These are phyloP conservation scores for Hymenotorrendiella dingleyae DNA, from an alignment of 2,329 filamentous ascomycete genomes.

Conservation along the genomic window DNA sequence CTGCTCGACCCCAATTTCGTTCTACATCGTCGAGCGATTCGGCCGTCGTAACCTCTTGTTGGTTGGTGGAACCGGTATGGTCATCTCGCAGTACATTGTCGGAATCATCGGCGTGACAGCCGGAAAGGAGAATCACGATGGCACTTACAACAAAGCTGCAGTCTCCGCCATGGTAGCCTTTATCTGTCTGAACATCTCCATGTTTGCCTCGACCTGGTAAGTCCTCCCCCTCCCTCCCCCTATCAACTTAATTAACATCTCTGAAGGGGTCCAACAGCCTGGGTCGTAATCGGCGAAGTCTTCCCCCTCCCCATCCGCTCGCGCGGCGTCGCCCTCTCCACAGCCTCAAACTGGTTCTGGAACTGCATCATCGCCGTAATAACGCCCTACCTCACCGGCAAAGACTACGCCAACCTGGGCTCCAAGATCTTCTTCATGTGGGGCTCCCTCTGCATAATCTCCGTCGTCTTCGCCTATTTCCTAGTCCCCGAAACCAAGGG, in stretches of 20 bases:
- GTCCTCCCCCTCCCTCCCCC: not conserved
- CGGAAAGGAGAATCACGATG: conserved; percentile 58
- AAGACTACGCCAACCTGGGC: conserved; percentile 59
- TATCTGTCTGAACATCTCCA: conserved; percentile 81
- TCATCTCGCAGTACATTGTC: conserved; percentile 80
- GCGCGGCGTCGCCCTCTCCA: conserved; percentile 68
- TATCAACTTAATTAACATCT: no score
- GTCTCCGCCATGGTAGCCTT: conserved; percentile 71
- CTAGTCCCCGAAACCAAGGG: conserved; percentile 85
- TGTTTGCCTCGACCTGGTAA: conserved; percentile 57
- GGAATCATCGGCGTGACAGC: conserved; percentile 50
- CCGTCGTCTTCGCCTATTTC: conserved; percentile 68
- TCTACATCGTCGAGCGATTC: conserved; percentile 76
- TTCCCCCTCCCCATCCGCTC: conserved; percentile 82
- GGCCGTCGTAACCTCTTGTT: conserved; percentile 77
- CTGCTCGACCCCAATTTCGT: conserved; percentile 69
- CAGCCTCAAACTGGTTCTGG: conserved; percentile 64
- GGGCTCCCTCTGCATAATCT: conserved; percentile 62
- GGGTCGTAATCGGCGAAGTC: conserved; percentile 80
- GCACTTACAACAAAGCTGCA: conserved; percentile 35
- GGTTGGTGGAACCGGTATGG: conserved; percentile 73
- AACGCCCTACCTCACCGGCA: conserved; percentile 71
- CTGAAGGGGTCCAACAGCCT: conserved; percentile 51
- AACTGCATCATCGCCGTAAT: conserved; percentile 75
- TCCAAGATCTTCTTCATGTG: conserved; percentile 74